These are phyloP conservation scores for Camptophora hylomeconis DNA, from an alignment of 2,329 filamentous ascomycete genomes.

Conservation along the genomic window DNA sequence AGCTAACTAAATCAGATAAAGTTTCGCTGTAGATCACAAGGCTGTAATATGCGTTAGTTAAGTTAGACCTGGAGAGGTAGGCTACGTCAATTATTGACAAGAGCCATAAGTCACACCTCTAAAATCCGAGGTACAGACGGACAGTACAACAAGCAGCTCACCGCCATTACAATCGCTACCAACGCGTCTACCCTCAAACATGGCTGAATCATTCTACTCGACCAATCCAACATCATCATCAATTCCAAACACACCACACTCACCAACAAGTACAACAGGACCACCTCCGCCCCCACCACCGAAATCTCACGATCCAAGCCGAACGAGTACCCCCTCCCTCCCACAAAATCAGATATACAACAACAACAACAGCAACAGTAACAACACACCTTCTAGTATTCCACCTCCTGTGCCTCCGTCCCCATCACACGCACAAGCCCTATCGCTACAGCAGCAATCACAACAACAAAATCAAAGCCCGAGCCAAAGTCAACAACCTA, in stretches of 20 bases:
- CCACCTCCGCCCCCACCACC: slow-evolving; percentile 58
- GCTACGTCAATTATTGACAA: no score
- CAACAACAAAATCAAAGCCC: slow-evolving; percentile 1
- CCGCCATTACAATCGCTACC: no score
- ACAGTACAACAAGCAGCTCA: no score
- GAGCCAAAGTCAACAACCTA: neutral
- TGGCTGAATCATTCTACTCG: no score
- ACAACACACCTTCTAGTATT: slow-evolving; percentile 11
- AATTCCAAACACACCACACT: slow-evolving; percentile 18
- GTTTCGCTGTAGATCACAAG: slow-evolving; percentile 31
- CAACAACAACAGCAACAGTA: neutral
- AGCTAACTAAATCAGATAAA: no score
- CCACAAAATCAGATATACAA: slow-evolving; percentile 21
- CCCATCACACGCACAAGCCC: slow-evolving; percentile 20
- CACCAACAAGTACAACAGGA: slow-evolving; percentile 47
- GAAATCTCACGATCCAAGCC: slow-evolving; percentile 58
- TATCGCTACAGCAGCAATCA: neutral
- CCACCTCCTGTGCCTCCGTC: slow-evolving; percentile 34
- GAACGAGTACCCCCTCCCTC: slow-evolving; percentile 56
- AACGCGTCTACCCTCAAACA: no score
- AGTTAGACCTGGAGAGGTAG: no score
- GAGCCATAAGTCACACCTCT: no score
- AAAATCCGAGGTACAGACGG: no score
- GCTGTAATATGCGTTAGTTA: slow-evolving; percentile 33
- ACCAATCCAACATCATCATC: no score